Evolutionary conservation across 768 basidiomycete species (phyloP).

Genomic region (Amanita inopinata): DNA sequence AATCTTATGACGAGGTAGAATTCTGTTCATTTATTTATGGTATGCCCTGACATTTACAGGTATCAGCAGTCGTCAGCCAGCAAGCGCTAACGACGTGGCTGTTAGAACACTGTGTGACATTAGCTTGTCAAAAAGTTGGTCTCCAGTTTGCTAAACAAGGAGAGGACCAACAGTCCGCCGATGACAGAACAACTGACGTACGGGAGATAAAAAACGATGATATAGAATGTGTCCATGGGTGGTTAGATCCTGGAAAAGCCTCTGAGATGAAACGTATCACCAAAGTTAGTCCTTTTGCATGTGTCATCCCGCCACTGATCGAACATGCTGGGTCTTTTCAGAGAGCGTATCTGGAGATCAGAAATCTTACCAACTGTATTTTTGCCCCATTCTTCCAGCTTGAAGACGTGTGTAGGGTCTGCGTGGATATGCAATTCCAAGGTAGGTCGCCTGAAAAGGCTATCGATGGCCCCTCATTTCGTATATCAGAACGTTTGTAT

Average conservation of each 20-base stretch:
- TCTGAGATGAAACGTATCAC: conserved; percentile 60
- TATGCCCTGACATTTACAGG: conserved; percentile 20
- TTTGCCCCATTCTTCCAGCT: conserved; percentile 40
- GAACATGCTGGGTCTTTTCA: conserved; percentile 17
- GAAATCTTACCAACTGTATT: conserved; percentile 31
- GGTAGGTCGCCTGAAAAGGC: conserved; percentile 35
- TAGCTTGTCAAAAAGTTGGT: conserved; percentile 3
- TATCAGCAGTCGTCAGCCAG: conserved; percentile 50
- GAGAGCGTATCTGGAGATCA: conserved; percentile 36
- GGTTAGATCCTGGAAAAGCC: conserved; percentile 50
- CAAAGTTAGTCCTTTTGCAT: conserved; percentile 25
- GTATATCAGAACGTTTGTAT: conserved; percentile 52
- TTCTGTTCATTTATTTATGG: background rate
- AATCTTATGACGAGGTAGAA: conserved; percentile 36
- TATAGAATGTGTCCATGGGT: conserved; percentile 54
- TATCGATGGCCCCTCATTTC: no score
- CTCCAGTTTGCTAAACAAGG: background rate
- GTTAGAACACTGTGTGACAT: conserved; percentile 24
- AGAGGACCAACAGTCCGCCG: conserved; percentile 1
- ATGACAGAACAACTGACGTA: conserved; percentile 1
- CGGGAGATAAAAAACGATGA: conserved; percentile 22
- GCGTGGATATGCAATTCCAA: conserved; percentile 45
- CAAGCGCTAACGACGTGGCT: conserved; percentile 56
- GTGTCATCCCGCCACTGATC: background rate
- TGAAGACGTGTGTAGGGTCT: conserved; percentile 49